Conservation (phyloP, 2,329 filamentous ascomycete species). For the Colletotrichum sp. region DNA sequence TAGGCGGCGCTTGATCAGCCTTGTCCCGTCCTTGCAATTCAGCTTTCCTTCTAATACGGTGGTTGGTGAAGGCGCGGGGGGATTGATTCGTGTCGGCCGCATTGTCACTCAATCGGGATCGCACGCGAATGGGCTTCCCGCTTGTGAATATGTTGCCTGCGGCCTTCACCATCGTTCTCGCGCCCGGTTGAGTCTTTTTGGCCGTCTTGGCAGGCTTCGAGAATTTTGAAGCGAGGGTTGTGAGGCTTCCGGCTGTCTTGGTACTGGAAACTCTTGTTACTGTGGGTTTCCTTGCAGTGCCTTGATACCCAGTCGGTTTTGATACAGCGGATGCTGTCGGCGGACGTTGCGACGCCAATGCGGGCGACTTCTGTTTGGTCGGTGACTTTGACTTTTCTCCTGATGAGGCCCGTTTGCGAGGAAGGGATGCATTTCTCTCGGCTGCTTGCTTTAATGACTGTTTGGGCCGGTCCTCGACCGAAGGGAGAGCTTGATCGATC, state of each 20-base stretch:
- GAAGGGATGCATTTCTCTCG: background rate
- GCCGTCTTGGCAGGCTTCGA: constrained; percentile 28
- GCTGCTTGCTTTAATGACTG: background rate
- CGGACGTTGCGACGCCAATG: background rate
- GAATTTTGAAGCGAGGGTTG: constrained; percentile 10
- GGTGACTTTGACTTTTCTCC: background rate
- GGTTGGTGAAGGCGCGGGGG: constrained; percentile 44
- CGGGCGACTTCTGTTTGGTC: background rate
- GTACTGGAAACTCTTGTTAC: background rate
- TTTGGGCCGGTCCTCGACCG: background rate
- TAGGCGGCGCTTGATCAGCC: constrained; percentile 42
- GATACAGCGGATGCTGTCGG: background rate
- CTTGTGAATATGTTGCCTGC: constrained; percentile 49
- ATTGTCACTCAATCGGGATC: constrained; percentile 38
- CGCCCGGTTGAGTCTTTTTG: background rate
- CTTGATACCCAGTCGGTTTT: constrained; percentile 32
- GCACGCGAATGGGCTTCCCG: constrained; percentile 43
- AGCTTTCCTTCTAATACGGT: constrained; percentile 42
- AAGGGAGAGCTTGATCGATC: background rate
- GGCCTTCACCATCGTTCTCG: constrained; percentile 3
- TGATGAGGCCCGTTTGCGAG: background rate
- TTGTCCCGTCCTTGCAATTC: constrained; percentile 47
- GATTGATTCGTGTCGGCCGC: constrained; percentile 46
- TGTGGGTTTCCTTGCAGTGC: constrained; percentile 34
- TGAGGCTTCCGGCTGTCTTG: background rate